Evolutionary conservation across 306 rosid species (phyloP), one percentile per base, ranked within the genome.

Genomic region (Bauhinia variegata): DNA sequence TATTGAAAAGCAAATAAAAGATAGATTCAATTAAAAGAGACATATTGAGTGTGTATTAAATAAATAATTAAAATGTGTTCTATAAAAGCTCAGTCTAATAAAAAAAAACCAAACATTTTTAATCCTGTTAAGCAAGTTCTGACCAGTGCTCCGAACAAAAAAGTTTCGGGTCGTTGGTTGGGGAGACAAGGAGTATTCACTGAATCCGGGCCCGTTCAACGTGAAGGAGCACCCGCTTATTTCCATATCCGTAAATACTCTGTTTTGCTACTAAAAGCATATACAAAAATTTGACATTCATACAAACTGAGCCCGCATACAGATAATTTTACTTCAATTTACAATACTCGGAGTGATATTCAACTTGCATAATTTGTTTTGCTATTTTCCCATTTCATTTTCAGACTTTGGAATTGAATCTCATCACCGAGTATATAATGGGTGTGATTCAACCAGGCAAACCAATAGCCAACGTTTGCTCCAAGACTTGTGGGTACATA

Each of bases 161-260:
- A 72, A 60, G 78, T 60, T 78, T 41, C 52, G 63, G 8, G 1
- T 86, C 34, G 33, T 66, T 19, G 83, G 84, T 8, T 49, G 78
- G 4, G 78, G 83, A 1, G 33, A 57, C 17, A 47, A 49, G 1
- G 31, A 11, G 11, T 79, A 80, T 30, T 83, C 95, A 3, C 67
- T 88, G 4, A 88, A 88, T 30, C 87, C 95, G 1, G 88, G 87
- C 4, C 95, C 95, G 2, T 91, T 88, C 41, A 88, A 86, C 82
- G 74, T 82, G 68, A 91, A 88, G 70, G 97, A 91, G 66, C 97
- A 91, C 59, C 95, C 82, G 8, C 78, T 91, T 3, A 88, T 88
- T 39, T 68, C 90, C 0, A 88, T 91, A 6, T 91, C 84, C 30
- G 97, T 92, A 0, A 91, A 91, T 9, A 90, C 86, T 1, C 19